Percentiles rank a stretch among this genome's conserved stretches.
phyloP scores from a whole-genome alignment of 495 filamentous ascomycete species.

The Achaetomiella virescens region DNA sequence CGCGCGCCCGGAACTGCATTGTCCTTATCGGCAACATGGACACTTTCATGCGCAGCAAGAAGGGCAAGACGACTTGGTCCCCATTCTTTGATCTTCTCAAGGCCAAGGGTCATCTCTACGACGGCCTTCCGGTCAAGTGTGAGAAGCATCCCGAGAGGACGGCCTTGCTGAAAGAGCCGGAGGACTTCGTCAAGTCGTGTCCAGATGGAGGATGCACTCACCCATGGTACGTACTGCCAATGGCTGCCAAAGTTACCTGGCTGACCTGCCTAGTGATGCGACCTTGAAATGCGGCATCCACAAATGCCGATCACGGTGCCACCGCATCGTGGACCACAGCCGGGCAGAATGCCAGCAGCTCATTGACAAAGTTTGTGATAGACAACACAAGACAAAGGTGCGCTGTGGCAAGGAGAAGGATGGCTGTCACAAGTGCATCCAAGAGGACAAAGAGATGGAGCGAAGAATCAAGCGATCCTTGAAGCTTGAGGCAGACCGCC shows the following conservation, averaged over 20 bases:
- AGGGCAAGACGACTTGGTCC: slow-evolving; percentile 53
- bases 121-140: slow-evolving; percentile 66
- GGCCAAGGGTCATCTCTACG: slow-evolving; percentile 49
- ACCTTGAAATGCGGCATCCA: slow-evolving; percentile 58
- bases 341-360: slow-evolving; percentile 51
- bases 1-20: slow-evolving; percentile 58
- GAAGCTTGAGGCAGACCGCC: slow-evolving; percentile 47
- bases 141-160: slow-evolving; percentile 54
- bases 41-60: slow-evolving; percentile 59
- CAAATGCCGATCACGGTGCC: slow-evolving; percentile 55
- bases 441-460: slow-evolving; percentile 42
- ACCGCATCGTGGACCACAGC: slow-evolving; percentile 61
- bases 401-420: slow-evolving; percentile 27
- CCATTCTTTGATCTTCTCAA: slow-evolving; percentile 56
- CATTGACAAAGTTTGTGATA: slow-evolving; percentile 43
- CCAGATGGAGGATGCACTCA: slow-evolving; percentile 70
- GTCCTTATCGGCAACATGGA: slow-evolving; percentile 68
- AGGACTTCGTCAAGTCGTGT: slow-evolving; percentile 55
- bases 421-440: slow-evolving; percentile 46
- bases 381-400: slow-evolving; percentile 43
- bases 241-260: neutral
- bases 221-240: slow-evolving; percentile 50
- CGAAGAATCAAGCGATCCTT: slow-evolving; percentile 45
- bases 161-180: slow-evolving; percentile 37
- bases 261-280: slow-evolving; percentile 35